Percentiles rank a stretch among this genome's conserved stretches.
Evolutionary conservation across 805 yeast species (phyloP).

Genomic region (Diddensiella transvaalensis): DNA sequence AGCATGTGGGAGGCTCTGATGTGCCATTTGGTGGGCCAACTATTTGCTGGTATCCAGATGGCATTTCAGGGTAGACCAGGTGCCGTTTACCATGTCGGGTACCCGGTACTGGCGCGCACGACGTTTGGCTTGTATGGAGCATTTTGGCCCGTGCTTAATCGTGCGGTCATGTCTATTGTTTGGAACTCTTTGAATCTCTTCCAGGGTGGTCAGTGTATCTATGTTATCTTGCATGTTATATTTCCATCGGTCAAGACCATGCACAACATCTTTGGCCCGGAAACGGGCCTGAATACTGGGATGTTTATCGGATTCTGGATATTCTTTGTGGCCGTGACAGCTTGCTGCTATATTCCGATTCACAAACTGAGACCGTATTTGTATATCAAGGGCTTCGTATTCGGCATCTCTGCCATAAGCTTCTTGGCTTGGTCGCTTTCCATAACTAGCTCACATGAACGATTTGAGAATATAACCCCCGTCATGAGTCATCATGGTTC

Average conservation of each 20-base stretch:
- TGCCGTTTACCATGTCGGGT: constrained; percentile 20
- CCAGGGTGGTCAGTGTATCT: constrained; percentile 19
- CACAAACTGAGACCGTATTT: constrained; percentile 9
- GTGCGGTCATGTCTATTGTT: constrained; percentile 15
- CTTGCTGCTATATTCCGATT: constrained; percentile 12
- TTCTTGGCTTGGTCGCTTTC: constrained; percentile 18
- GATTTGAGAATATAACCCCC: not conserved
- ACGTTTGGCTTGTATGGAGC: constrained; percentile 19
- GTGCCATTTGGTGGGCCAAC: constrained; percentile 17
- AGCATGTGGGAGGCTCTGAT: constrained; percentile 16
- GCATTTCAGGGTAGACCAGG: constrained; percentile 17
- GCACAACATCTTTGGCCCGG: constrained; percentile 11
- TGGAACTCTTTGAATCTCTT: constrained; percentile 17
- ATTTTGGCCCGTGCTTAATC: constrained; percentile 15
- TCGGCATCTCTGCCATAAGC: constrained; percentile 10
- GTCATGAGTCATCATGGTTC: not conserved
- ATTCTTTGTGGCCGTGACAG: constrained; percentile 9
- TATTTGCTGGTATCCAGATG: constrained; percentile 16
- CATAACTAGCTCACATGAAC: constrained; percentile 3
- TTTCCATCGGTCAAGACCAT: constrained; percentile 12
- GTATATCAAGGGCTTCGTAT: constrained; percentile 13
- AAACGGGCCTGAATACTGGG: constrained; percentile 14
- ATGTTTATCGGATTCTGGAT: constrained; percentile 16
- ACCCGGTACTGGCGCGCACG: constrained; percentile 18
- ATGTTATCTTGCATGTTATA: constrained; percentile 17